These are phyloP conservation scores for Pseudocercospora ulei DNA, from an alignment of 2,329 filamentous ascomycete genomes.

Conservation along the genomic window DNA sequence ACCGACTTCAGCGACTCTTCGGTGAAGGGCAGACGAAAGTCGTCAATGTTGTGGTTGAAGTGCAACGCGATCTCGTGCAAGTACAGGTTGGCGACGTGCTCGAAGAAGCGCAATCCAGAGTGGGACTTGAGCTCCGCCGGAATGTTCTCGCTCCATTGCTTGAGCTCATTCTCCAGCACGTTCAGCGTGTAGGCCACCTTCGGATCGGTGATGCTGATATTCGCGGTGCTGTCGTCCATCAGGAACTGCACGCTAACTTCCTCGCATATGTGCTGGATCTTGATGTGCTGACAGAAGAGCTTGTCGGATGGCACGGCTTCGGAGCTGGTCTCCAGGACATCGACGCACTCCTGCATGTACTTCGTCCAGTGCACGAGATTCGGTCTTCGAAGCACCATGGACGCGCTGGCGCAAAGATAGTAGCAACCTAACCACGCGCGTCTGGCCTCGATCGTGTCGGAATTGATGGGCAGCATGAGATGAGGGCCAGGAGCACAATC, in stretches of 20 bases:
- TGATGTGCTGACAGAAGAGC: conserved; percentile 49
- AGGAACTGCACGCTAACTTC: conserved; percentile 49
- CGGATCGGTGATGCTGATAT: conserved; percentile 46
- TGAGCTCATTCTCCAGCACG: conserved; percentile 47
- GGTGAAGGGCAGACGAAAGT: conserved; percentile 41
- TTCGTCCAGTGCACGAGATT: conserved; percentile 53
- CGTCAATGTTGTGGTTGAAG: conserved; percentile 39
- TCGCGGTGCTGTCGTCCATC: conserved; percentile 47
- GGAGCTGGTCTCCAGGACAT: conserved; percentile 48
- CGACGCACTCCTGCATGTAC: conserved; percentile 54
- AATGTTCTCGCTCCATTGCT: conserved; percentile 40
- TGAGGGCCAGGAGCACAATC: conserved; percentile 30
- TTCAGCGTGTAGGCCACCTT: conserved; percentile 49
- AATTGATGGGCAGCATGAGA: conserved; percentile 33
- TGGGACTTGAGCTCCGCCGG: conserved; percentile 34
- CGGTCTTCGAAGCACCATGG: conserved; percentile 50
- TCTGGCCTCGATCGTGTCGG: conserved; percentile 49
- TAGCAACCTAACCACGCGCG: conserved; percentile 54
- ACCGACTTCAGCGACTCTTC: conserved; percentile 38
- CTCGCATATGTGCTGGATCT: conserved; percentile 50
- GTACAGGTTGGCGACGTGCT: conserved; percentile 44
- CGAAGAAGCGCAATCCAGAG: conserved; percentile 38
- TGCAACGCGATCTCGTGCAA: conserved; percentile 46
- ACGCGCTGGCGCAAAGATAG: conserved; percentile 50
- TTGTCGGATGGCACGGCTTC: conserved; percentile 51